Evolutionary conservation across 1,284 basidiomycete species (phyloP), one percentile per base, ranked within the genome.

Genomic region (Cryptococcus sp.): DNA sequence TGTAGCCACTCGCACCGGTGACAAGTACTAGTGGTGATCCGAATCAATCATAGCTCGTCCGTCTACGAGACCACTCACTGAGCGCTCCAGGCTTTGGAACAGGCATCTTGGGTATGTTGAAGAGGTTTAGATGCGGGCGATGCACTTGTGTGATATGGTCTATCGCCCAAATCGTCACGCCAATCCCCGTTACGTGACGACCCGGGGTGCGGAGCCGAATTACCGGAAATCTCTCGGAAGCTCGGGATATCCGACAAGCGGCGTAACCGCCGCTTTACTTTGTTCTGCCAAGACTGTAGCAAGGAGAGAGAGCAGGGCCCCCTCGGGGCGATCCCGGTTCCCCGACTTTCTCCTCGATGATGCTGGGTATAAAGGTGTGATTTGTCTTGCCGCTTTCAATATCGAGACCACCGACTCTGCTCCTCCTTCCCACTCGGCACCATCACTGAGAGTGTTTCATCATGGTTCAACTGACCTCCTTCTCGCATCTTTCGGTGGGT

Each of bases 1-100:
- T 71, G 64, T 69, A 76, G 23, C 73, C 75, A 41, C 65, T 71
- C 1, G 72, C 71, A n/a, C 76, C 76, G 11, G 75, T 74, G 47
- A 76, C 66, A 19, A 76, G 66, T 19, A 76, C 74, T 60, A 35
- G 7, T 13, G 52, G 20, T 16, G 47, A 44, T 52, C 44, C 47
- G 44, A 10, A 22, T 31, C 20, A 25, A 25, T 4, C 35, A 6
- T n/a, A n/a, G 17, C 38, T 16, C 7, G 31, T 22, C 17, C 41
- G 13, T 25, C 25, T 25, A 25, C 7, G 19, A 31, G 10, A 16
- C 8, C 23, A 17, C 58, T 40, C 22, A 65, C 63, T 39, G 16
- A 59, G 53, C n/a, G 57, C 51, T 17, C 57, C 58, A 19, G 56
- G 50, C 23, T 48, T 25, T 42, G 64, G 64, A 23, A 60, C 61